phyloP scores from a whole-genome alignment of 768 basidiomycete species.

The Boletus vermiculosoides region DNA sequence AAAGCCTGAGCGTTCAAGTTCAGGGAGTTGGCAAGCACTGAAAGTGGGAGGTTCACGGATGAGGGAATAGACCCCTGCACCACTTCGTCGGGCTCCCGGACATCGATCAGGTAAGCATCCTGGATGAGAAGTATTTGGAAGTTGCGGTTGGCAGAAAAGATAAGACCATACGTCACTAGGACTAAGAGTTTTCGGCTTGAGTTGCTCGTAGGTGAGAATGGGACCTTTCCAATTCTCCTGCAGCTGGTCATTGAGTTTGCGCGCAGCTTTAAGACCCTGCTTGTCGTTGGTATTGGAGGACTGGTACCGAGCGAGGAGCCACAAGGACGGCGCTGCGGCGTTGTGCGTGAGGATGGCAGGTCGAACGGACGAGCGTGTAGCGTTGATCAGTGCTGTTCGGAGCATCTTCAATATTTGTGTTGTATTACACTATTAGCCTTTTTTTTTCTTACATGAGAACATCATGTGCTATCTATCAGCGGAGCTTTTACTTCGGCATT shows the following conservation, averaged over 20 bases:
- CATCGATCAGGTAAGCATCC: conserved; percentile 79
- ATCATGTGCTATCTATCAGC: conserved; percentile 12
- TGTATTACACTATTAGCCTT: too few relatives aligned
- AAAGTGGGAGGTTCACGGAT: conserved; percentile 85
- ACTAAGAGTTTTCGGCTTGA: conserved; percentile 75
- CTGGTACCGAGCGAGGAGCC: conserved; percentile 31
- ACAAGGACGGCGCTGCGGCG: conserved; percentile 11
- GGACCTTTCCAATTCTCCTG: conserved; percentile 78
- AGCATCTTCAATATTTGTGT: conserved; percentile 20
- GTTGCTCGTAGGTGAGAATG: conserved; percentile 71
- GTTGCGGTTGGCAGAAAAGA: neutral
- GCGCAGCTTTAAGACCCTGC: conserved; percentile 31
- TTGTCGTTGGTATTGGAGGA: conserved; percentile 31
- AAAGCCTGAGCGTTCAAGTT: conserved; percentile 56
- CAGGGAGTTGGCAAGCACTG: conserved; percentile 67
- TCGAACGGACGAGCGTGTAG: conserved; percentile 12
- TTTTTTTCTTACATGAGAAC: too few relatives aligned
- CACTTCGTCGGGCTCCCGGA: conserved; percentile 92
- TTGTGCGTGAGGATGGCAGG: conserved; percentile 7
- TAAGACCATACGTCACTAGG: conserved; percentile 56
- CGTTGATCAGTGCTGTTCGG: conserved; percentile 18
- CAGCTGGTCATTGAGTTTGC: conserved; percentile 34
- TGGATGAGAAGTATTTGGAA: conserved; percentile 31
- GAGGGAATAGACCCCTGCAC: conserved; percentile 92
- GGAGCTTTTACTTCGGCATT: conserved; percentile 17